phyloP scores from a whole-genome alignment of 1,284 basidiomycete species.

The Tremellales sp. region DNA sequence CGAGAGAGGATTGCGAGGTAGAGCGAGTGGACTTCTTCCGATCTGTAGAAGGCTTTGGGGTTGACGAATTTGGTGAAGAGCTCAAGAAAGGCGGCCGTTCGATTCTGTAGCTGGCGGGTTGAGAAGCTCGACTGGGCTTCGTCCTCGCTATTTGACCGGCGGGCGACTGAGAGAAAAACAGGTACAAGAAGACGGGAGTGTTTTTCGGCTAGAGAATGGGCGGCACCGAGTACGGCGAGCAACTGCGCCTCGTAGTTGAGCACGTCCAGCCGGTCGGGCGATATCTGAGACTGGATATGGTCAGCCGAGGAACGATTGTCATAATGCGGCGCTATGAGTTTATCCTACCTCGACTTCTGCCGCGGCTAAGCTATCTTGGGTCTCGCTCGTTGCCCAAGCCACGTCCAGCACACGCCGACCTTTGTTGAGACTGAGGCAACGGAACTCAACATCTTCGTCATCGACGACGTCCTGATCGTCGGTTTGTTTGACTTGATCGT shows the following conservation, averaged over 20 bases:
- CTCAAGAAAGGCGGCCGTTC: conserved; percentile 69
- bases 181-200: conserved; percentile 77
- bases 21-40: conserved; percentile 62
- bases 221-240: conserved; percentile 63
- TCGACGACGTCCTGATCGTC: conserved; percentile 13
- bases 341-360: conserved; percentile 10
- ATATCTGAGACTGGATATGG: conserved; percentile 56
- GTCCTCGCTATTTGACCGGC: conserved; percentile 3
- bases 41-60: conserved; percentile 75
- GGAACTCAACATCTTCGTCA: conserved; percentile 42
- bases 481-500: not conserved
- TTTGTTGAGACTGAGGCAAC: conserved; percentile 37
- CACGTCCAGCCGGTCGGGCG: conserved; percentile 66
- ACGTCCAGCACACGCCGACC: conserved; percentile 10
- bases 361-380: conserved; percentile 1
- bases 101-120: conserved; percentile 46
- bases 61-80: conserved; percentile 87
- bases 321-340: not conserved
- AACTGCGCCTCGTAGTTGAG: conserved; percentile 76
- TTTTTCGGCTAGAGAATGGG: conserved; percentile 69
- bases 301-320: conserved; percentile 8
- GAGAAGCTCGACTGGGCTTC: conserved; percentile 29
- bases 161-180: conserved; percentile 59
- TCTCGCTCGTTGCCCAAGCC: conserved; percentile 19
- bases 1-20: conserved; percentile 78